Percentiles rank a stretch among this genome's conserved stretches.
phyloP scores from a whole-genome alignment of 106 monocot genomes.

The Dendrobium catenatum region DNA sequence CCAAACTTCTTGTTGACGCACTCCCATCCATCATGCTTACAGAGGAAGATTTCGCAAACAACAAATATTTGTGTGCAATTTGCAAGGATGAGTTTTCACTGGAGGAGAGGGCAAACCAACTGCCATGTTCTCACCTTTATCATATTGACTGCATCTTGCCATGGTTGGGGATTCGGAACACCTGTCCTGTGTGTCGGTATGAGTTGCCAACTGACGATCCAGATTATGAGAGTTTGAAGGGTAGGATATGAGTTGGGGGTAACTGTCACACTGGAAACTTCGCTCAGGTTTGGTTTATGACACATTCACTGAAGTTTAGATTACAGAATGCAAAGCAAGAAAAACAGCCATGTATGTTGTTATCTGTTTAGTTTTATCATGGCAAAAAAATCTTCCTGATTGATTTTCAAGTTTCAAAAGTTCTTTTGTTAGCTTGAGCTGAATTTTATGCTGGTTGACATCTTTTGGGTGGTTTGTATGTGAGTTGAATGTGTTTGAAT shows the following conservation, averaged over 20 bases:
- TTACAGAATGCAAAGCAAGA: neutral
- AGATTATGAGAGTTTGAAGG: conserved; percentile 25
- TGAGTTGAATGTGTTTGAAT: neutral
- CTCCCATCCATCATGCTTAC: conserved; percentile 20
- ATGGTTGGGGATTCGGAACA: conserved; percentile 33
- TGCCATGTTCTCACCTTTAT: conserved; percentile 33
- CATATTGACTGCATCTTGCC: conserved; percentile 34
- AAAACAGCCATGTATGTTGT: neutral
- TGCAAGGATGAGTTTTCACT: conserved; percentile 30
- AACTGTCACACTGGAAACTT: neutral
- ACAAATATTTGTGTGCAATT: conserved; percentile 27
- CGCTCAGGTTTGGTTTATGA: neutral
- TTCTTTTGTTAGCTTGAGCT: neutral
- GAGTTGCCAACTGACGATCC: conserved; percentile 54
- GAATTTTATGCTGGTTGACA: neutral
- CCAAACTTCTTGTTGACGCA: conserved; percentile 23
- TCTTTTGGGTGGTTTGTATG: neutral
- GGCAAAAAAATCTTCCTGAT: neutral
- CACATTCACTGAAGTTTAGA: neutral
- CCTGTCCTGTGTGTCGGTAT: conserved; percentile 35
- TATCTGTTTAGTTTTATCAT: neutral
- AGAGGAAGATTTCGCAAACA: conserved; percentile 9
- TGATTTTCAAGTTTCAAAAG: neutral
- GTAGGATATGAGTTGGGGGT: neutral
- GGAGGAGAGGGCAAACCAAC: conserved; percentile 14